A percentile compares a stretch with the other conserved stretches of the same genome.
Evolutionary conservation across 805 yeast genomes (phyloP).

Genomic region (Yamadazyma nakazawae): DNA sequence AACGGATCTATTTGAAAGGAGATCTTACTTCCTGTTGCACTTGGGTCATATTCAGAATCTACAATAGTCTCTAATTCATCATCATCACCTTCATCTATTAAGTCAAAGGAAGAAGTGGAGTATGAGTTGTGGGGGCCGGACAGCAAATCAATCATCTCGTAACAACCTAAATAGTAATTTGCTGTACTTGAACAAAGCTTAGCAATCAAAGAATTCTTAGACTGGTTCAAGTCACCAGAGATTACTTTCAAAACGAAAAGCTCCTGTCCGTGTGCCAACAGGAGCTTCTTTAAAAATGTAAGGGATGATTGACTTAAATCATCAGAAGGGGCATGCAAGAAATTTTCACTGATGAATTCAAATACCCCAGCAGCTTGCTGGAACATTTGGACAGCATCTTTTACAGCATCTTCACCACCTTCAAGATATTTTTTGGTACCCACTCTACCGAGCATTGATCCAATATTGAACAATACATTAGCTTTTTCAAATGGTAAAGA

Average conservation of each 20-base stretch:
- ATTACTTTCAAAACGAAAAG: slow-evolving; percentile 65
- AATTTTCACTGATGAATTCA: slow-evolving; percentile 69
- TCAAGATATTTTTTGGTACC: slow-evolving; percentile 36
- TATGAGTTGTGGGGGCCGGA: slow-evolving; percentile 7
- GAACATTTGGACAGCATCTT: slow-evolving; percentile 55
- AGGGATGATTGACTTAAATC: slow-evolving; percentile 73
- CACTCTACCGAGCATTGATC: slow-evolving; percentile 53
- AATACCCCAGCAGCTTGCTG: slow-evolving; percentile 80
- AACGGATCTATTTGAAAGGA: slow-evolving; percentile 30
- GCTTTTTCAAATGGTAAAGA: slow-evolving; percentile 91
- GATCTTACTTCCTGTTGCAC: slow-evolving; percentile 19
- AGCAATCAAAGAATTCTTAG: slow-evolving; percentile 68
- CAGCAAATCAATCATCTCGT: slow-evolving; percentile 10
- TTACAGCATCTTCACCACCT: slow-evolving; percentile 29
- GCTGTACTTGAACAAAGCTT: slow-evolving; percentile 68
- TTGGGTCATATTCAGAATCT: slow-evolving; percentile 18
- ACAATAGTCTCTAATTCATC: slow-evolving; percentile 19
- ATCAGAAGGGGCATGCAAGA: slow-evolving; percentile 81
- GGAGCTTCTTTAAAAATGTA: slow-evolving; percentile 56
- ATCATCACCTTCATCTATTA: slow-evolving; percentile 26
- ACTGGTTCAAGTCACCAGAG: slow-evolving; percentile 45
- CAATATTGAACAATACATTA: slow-evolving; percentile 74
- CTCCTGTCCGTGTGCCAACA: slow-evolving; percentile 89
- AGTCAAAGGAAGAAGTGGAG: slow-evolving; percentile 16
- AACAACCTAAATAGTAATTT: slow-evolving; percentile 51